Evolutionary conservation across 1,284 basidiomycete species (phyloP), one percentile per base, ranked within the genome.

Genomic region (Stygiomarasmius scandens): DNA sequence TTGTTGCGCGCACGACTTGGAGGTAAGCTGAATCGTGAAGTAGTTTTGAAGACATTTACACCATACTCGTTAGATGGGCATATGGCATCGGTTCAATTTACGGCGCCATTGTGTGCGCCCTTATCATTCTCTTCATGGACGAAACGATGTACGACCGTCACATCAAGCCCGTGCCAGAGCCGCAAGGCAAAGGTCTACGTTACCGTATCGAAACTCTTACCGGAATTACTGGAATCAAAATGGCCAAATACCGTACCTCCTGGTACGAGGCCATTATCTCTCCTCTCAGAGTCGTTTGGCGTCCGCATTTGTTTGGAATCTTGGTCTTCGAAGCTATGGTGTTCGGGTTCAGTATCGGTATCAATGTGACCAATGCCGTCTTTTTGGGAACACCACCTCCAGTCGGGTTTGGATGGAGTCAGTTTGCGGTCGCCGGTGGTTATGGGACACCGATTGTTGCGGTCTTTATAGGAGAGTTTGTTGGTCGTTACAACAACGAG

Each of bases 91-190:
- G 80, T 0, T 80, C 76, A 19, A 77, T 87, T 8, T 88, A 86
- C 61, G 73, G 74, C 32, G 69, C 69, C 1, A 60, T 83, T 16
- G 82, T 89, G 2, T 70, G 87, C 12, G 32, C 73, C 1, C 66
- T 87, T 23, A 85, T 89, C 55, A 67, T 72, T 2, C 69, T 87
- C 51, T 81, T 87, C 62, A 72, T 78, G 61, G 78, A 86, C 56
- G 86, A 89, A 66, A 86, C 86, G 84, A 77, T 87, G 73, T 85
- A 81, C 58, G 84, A 87, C 61, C 80, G 84, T 44, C 75, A 77
- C 48, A 65, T 79, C 45, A 66, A 67, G 1, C 68, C 71, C 0
- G 71, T 79, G 50, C 75, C 72, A 2, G 70, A 69, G 4, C 71
- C 66, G 1, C 59, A 69, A 2, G 69, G 67, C 1, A 24, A 53